Evolutionary conservation across 192 early-diverging fungal species (phyloP), one percentile per base, ranked within the genome.

Genomic region (Ambispora gerdemannii): DNA sequence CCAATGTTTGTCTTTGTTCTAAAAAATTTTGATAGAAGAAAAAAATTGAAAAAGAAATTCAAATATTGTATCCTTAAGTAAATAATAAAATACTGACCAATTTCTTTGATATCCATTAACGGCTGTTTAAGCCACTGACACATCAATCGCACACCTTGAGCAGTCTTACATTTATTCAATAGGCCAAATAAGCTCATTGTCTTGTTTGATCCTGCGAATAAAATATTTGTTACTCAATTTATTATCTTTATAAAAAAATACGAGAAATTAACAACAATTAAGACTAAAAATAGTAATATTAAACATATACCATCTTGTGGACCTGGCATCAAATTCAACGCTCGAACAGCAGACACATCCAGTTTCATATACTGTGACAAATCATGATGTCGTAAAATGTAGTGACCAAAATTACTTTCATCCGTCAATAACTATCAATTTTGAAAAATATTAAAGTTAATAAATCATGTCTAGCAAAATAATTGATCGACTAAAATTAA

Each of bases 111-210:
- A 1, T 84, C 79, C 10, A 90, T 79, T 32, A 97, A 73, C 19
- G 96, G 96, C 70, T 98, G 93, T 72, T 93, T 95, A 1, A 91
- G 55, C 96, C 96, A 98, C 51, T 80, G 80, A 10, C 84, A 76
- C 53, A 95, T 86, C 55, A 88, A 68, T 8, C 92, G 84, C 50
- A 88, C 89, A 0, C 97, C 97, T 76, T 97, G 93, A 20, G 97
- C 89, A 20, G 96, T 92, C 13, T 83, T 79, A 53, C 92, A 91
- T 52, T 91, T 90, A 73, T 94, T 90, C 4, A 99, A 72, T 47
- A 97, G 80, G 60, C 90, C 82, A 67, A 93, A 89, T 13, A 99
- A 84, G 35, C 65, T 76, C 50, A 70, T 72, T 7, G 73, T 84
- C 53, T 88, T 89, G 49, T 80, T 86, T 2, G 83, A 75, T 4